Evolutionary conservation across 805 yeast species (phyloP), one percentile per base, ranked within the genome.

Genomic region (Ogataea allantospora): DNA sequence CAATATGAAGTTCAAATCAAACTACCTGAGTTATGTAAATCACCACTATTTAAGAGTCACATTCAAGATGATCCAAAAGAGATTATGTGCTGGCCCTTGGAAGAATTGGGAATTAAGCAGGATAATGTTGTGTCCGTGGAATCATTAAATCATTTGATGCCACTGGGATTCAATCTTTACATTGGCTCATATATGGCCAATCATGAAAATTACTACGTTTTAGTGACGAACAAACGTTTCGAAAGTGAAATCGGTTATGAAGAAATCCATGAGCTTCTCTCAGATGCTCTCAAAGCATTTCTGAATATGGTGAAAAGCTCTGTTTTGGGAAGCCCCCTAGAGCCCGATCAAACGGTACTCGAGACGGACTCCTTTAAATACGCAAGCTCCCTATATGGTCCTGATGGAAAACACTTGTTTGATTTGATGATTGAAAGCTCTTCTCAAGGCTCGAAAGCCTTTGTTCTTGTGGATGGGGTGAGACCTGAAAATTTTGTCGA

Each of bases 1-100:
- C 52, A 52, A 17, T 64, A 64, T 40, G 48, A 45, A 35, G 38
- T 53, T 31, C 46, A 39, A 7, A 33, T 58, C 7, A 30, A 50
- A 2, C 28, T 54, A 10, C 52, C 60, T 5, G 50, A 48, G 16
- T 42, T 60, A 6, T 59, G 63, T 37, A 40, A 47, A 8, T 39
- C 50, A 33, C 44, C 42, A 4, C 22, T 50, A 1, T 55, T 58
- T 25, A 35, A 25, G 21, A 45, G 60, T 1, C 39, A 12, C 16
- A 4, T 19, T 7, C 35, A 33, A 7, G 36, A 26, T 7, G 32
- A 30, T 10, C 19, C 34, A 4, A 48, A 46, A 2, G 50, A 47
- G 14, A 44, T 58, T 2, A 41, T 47, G 1, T 58, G 63, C 30
- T 30, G 22, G 7, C 48, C 51, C 7, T 31, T 10, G 18, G 33